Evolutionary conservation across 1,284 basidiomycete genomes (phyloP).

Genomic region (Malassezia brasiliensis): DNA sequence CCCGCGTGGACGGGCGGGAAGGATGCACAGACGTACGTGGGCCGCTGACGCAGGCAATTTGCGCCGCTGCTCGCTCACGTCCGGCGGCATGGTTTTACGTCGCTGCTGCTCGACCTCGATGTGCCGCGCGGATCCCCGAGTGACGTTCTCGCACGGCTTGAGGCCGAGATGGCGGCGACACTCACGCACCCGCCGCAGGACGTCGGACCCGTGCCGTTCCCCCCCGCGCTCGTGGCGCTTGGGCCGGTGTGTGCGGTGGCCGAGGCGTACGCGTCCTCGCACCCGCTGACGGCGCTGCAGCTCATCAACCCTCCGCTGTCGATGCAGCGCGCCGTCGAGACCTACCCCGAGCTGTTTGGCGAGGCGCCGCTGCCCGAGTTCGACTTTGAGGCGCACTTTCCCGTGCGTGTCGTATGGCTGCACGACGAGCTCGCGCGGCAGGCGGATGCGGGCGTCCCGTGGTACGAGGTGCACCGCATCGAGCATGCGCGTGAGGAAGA

Average conservation of each 20-base stretch:
- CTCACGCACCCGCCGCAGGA: slow-evolving; percentile 15
- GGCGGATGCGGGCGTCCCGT: slow-evolving; percentile 22
- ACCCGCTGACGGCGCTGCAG: slow-evolving; percentile 33
- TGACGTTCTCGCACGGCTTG: neutral
- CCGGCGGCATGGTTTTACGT: slow-evolving; percentile 22
- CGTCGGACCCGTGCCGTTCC: slow-evolving; percentile 22
- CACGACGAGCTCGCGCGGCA: slow-evolving; percentile 23
- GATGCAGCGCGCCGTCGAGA: slow-evolving; percentile 16
- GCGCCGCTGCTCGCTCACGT: slow-evolving; percentile 19
- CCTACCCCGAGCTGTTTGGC: slow-evolving; percentile 10
- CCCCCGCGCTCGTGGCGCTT: slow-evolving; percentile 30
- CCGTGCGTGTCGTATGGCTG: slow-evolving; percentile 34
- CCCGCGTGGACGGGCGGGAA: slow-evolving; percentile 25
- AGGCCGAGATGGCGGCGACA: slow-evolving; percentile 20
- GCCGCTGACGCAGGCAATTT: slow-evolving; percentile 9
- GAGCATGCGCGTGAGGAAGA: slow-evolving; percentile 36
- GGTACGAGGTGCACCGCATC: slow-evolving; percentile 40
- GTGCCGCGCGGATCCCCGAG: neutral
- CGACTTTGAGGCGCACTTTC: slow-evolving; percentile 34
- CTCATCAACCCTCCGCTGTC: slow-evolving; percentile 36
- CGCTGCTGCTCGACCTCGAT: slow-evolving; percentile 33
- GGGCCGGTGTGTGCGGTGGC: slow-evolving; percentile 27
- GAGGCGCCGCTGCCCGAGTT: slow-evolving; percentile 25
- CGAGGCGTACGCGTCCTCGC: slow-evolving; percentile 38
- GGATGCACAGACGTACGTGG: slow-evolving; percentile 17